Evolutionary conservation across 2,329 filamentous ascomycete genomes (phyloP), one percentile per base, ranked within the genome.

Genomic region (Aspergillus unguis): DNA sequence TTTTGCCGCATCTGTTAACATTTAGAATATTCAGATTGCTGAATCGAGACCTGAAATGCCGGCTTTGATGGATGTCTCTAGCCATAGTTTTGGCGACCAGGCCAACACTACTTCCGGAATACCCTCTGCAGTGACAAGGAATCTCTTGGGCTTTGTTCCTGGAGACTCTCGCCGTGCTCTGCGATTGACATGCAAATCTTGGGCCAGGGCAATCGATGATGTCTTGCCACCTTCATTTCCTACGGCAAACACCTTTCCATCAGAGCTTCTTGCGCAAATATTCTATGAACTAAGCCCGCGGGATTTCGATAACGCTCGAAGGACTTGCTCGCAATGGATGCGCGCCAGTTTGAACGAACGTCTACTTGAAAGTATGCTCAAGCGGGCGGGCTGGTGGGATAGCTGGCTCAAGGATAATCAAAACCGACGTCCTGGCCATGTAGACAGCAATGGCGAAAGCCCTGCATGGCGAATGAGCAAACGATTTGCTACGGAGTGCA

Each of bases 251-350:
- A 48, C 61, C 31, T 51, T 75, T 11, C 80, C 80, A 1, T 60
- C 67, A 7, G 80, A 83, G 58, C 73, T 82, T 23, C 45, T 82
- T 1, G 71, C 77, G 41, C 67, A 76, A 5, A 74, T 82, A 4
- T 79, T 75, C 53, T 58, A 55, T 5, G 69, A 74, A 57, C 65
- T 81, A 3, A 59, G 65, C 10, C 78, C 79, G 0, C 65, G 68
- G 26, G 76, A 80, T 58, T 87, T 85, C 64, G 80, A 87, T 60
- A 75, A 80, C 49, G 82, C 83, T 11, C 77, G 84, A 17, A 79
- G 81, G 56, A 78, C 78, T 17, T 87, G 83, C 61, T 77, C 78
- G 42, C 67, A 69, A 33, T 87, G 82, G 85, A 82, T 85, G 71
- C 66, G 76, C 35, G 77, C 76, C 25, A 81, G 82, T 45, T 65